Base-by-base conservation (phyloP, 352 stramenopile genomes). In the Phytophthora boehmeriae region DNA sequence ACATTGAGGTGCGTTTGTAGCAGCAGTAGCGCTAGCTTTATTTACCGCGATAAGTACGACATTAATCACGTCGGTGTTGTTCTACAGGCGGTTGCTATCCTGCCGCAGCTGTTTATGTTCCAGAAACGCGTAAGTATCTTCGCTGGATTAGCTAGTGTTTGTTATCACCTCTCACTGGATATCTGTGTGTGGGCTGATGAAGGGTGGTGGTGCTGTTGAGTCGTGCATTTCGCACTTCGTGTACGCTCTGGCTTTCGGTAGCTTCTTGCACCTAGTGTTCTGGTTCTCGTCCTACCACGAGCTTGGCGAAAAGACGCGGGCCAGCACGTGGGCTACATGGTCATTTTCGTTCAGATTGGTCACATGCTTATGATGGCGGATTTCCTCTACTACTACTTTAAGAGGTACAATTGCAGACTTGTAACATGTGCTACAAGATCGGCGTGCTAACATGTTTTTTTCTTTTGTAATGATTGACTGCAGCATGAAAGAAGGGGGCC, bases 381-480 rank as follows among this genome's bases (percentile, higher is more conserved):
- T 76, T 99, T 99, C 68, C 97, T 99, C 71, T 99, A 98, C 86
- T 99, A 99, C 75, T 99, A 99, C 86, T 97, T 99, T 75, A 96
- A 97, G 69, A 95, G 83, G 83, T 93, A 53, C 36, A 68, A 66
- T 45, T 14, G 11, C 20, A 3, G 11, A 19, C 16, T 8, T 35
- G 11, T 34, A 43, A 32, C 2, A 30, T 19, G 16, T 35, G 20
- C 25, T 30, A 13, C 8, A 22, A 34, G 23, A 32, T 54, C 9
- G 19, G 4, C 22, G 8, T 53, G 20, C 39, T 56, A 27, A 57
- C 8, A 17, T 5, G 10, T 44, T 32, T 57, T 32, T 32, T 52
- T 60, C n/a, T 30, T 30, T 3, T 6, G 25, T 30, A 6, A 30
- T 48, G 13, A 28, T 2, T 60, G 20, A 5, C 11, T 32, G 32